Evolutionary conservation across 148 eudicot genomes (phyloP).

Genomic region (Rhododendron ferrugineum): DNA sequence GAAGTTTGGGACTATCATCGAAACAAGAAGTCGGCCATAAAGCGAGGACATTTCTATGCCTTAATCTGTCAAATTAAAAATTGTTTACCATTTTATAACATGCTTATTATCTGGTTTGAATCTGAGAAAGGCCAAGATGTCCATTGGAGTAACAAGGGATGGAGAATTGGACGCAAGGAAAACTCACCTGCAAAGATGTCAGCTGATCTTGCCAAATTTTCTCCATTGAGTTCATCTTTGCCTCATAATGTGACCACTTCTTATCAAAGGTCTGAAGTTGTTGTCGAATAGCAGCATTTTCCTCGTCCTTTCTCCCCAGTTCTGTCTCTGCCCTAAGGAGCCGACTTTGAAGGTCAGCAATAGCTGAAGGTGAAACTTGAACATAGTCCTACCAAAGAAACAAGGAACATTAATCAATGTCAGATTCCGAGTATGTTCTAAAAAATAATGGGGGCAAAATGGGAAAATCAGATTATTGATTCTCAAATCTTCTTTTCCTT

Average conservation of each 20-base stretch:
- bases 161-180: not conserved
- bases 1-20: not conserved
- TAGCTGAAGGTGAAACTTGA: slow-evolving; percentile 26
- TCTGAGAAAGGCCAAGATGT: slow-evolving; percentile 5
- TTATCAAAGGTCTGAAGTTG: slow-evolving; percentile 23
- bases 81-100: not conserved
- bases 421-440: not conserved
- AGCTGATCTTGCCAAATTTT: slow-evolving; percentile 52
- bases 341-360: slow-evolving; percentile 39
- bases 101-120: not conserved
- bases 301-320: slow-evolving; percentile 23
- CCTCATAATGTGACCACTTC: slow-evolving; percentile 35
- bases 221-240: slow-evolving; percentile 44
- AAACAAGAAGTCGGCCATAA: not conserved
- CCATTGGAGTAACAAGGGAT: not conserved
- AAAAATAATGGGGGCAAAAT: not conserved
- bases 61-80: not conserved
- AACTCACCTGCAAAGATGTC: slow-evolving; percentile 28
- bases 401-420: not conserved
- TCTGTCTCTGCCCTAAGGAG: slow-evolving; percentile 17
- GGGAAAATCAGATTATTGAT: not conserved
- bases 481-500: not conserved
- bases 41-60: not conserved
- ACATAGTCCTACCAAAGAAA: slow-evolving; percentile 19
- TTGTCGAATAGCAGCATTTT: slow-evolving; percentile 22